Evolutionary conservation across 148 eudicot species (phyloP).

Genomic region (Vaccinium corymbosum): DNA sequence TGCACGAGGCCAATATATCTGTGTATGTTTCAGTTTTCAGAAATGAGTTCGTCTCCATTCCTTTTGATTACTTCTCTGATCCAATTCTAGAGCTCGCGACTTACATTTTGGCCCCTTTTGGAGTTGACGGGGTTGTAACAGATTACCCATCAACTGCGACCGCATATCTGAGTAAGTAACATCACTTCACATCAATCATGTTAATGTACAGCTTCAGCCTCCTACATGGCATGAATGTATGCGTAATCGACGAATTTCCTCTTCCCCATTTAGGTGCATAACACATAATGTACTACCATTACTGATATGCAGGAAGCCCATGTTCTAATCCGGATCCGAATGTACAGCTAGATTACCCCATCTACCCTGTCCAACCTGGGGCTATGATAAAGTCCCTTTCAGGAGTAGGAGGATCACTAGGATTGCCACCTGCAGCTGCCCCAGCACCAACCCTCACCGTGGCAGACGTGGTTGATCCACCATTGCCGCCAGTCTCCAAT

Average conservation of each 20-base stretch:
- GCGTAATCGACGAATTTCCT: background rate
- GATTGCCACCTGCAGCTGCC: constrained; percentile 37
- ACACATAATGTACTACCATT: background rate
- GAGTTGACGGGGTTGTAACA: constrained; percentile 66
- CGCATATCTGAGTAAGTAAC: constrained; percentile 63
- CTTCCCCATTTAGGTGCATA: background rate
- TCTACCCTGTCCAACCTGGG: constrained; percentile 45
- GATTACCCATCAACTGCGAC: constrained; percentile 81
- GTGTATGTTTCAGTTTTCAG: constrained; percentile 56
- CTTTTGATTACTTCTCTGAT: constrained; percentile 61
- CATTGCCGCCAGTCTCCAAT: constrained; percentile 44
- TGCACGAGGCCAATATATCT: constrained; percentile 72
- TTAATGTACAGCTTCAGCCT: background rate
- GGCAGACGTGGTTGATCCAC: constrained; percentile 57
- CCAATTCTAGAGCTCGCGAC: constrained; percentile 73
- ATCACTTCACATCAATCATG: background rate
- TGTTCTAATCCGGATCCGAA: constrained; percentile 35
- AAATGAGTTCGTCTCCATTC: constrained; percentile 57
- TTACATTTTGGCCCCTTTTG: constrained; percentile 20
- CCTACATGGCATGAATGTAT: background rate
- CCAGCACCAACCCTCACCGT: constrained; percentile 49
- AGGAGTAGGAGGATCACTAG: background rate
- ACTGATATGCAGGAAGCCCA: constrained; percentile 53
- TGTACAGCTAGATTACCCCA: constrained; percentile 27
- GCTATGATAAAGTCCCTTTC: constrained; percentile 18